Evolutionary conservation across 495 filamentous ascomycete genomes (phyloP), one percentile per base, ranked within the genome.

Genomic region (Penicillium bialowiezense): DNA sequence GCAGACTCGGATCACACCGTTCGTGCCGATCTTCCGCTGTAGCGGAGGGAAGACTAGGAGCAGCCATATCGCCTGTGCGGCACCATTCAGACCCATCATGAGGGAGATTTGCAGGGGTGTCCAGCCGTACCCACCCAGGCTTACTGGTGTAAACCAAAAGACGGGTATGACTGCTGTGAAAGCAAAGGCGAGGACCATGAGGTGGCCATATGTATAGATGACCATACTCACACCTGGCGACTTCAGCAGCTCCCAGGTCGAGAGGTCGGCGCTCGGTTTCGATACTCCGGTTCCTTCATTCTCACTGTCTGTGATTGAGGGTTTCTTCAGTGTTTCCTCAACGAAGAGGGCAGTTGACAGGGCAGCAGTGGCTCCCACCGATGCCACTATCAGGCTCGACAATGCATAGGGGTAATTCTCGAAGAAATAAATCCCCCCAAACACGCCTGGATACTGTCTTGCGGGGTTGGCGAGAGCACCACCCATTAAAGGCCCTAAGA

Each of bases 381-480:
- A 34, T 3, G 76, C 81, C 1, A 77, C 69, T 1, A 72, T 71
- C 18, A 85, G 64, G 7, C 79, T 83, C 0, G 84, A 69, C 3
- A 88, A 75, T 9, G 78, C 79, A 55, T 88, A 88, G 1, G 85
- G 86, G 48, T 81, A 86, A 7, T 76, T 56, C 37, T 75, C 62
- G 46, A 87, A 83, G 62, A 88, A 85, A 1, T 45, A 46, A 10
- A 79, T 60, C 18, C 57, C 53, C 7, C 73, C 74, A 54, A 89
- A 88, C 0, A 76, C 39, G 4, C 64, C 44, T 1, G 79, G 76
- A 42, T 78, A 86, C 56, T 83, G 78, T 6, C 64, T 52, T 6
- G 73, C 80, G 8, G 86, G 85, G 39, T 79, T 73, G n/a, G 79
- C 79, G 9, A 90, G 69, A 5, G 68, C 69, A 41, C 85, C 85